Evolutionary conservation across 306 rosid species (phyloP).

Genomic region (Fragaria nilgerrensis): DNA sequence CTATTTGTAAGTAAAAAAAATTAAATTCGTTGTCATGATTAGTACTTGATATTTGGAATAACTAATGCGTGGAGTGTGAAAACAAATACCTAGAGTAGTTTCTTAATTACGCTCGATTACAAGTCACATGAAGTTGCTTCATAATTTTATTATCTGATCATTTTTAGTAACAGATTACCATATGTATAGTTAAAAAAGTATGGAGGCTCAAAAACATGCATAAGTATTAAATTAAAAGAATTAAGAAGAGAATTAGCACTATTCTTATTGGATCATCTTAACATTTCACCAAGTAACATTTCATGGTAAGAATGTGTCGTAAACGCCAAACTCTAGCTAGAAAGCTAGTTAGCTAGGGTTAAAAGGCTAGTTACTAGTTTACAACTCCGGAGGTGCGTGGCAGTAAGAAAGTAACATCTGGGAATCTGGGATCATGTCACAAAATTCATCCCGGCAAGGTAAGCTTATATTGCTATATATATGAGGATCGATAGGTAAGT

Average conservation of each 20-base stretch:
- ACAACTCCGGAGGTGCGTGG: background rate
- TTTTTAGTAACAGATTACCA: background rate
- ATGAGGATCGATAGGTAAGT: no score
- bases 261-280: background rate
- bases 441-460: conserved; percentile 18
- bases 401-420: background rate
- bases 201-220: no score
- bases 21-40: background rate
- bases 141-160: background rate
- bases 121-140: no score
- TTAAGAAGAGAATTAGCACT: background rate
- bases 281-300: background rate
- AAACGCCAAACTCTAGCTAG: background rate
- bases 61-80: background rate
- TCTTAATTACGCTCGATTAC: no score
- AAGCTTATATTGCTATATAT: background rate
- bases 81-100: background rate
- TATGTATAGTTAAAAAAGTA: no score
- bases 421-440: background rate
- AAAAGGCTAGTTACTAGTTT: background rate
- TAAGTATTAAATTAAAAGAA: no score
- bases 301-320: conserved; percentile 12
- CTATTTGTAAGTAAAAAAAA: no score
- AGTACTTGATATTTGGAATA: background rate
- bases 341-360: background rate